These are phyloP conservation scores for Trichoderma gracile DNA, from an alignment of 2,329 filamentous ascomycete species.

Conservation along the genomic window DNA sequence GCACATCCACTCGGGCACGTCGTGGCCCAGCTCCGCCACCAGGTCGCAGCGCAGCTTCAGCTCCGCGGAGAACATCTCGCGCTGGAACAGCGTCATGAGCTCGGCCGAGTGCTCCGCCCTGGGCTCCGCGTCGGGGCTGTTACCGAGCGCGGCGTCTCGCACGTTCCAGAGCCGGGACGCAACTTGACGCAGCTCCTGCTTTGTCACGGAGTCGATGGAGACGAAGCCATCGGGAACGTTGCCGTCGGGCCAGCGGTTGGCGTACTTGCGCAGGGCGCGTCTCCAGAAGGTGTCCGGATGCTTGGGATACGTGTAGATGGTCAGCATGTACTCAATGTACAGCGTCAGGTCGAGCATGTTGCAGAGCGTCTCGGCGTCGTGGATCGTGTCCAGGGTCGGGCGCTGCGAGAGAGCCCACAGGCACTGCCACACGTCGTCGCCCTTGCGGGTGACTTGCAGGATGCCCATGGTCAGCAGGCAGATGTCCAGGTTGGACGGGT, in stretches of 20 bases:
- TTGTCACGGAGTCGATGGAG: background rate
- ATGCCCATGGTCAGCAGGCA: conserved; percentile 19
- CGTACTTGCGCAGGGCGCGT: conserved; percentile 8
- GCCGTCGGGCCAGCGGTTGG: conserved; percentile 16
- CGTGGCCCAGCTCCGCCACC: background rate
- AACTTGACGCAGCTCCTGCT: background rate
- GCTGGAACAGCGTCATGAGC: conserved; percentile 14
- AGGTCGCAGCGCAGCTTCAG: conserved; percentile 22
- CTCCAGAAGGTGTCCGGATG: conserved; percentile 8
- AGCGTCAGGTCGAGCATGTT: conserved; percentile 12
- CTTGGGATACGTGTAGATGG: conserved; percentile 6
- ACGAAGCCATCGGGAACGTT: background rate
- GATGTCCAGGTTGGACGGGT: conserved; percentile 11
- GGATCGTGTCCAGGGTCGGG: conserved; percentile 14
- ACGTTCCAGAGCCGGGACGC: conserved; percentile 3
- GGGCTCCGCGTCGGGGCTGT: background rate
- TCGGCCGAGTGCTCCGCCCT: background rate
- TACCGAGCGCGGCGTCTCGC: conserved; percentile 2
- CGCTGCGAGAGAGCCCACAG: conserved; percentile 6
- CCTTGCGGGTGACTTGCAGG: background rate
- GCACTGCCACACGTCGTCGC: background rate
- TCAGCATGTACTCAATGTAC: conserved; percentile 1
- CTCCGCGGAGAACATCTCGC: conserved; percentile 19
- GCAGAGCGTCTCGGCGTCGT: conserved; percentile 8
- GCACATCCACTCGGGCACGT: conserved; percentile 10